Base-by-base conservation (phyloP, 345 rosid species). In the Lagerstroemia speciosa region DNA sequence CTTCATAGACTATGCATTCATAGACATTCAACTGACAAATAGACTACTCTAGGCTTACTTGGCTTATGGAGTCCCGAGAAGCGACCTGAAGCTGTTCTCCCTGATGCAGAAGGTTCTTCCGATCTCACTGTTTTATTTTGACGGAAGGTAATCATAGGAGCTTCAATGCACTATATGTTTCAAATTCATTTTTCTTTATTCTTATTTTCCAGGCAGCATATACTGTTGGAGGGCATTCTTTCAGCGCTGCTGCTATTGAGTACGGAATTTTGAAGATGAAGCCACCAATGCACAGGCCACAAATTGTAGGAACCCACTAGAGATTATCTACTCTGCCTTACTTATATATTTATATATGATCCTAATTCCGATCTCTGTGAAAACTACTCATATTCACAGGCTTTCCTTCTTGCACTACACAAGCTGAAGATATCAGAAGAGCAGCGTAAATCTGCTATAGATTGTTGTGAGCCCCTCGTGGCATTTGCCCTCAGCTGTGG, bases 61-160 rank as follows among this genome's bases (percentile, higher is more conserved):
- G 78, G 99, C 99, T 24, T 94, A 91, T 71, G 97, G 99, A 29
- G 93, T 94, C 70, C 97, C 99, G 6, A 85, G 83, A 81, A 89
- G 96, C 52, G 99, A 94, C 70, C 73, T 91, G 69, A 94, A 94
- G 83, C 83, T 91, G 74, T 89, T 94, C 82, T 87, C 97, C 32
- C 79, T 94, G 78, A 91, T 91, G 97, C 97, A 91, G 79, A 91
- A 91, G 99, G 99, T 94, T 71, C 22, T 41, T 41, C 10, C 8
- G 15, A 41, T 8, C 16, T 9, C 46, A 7, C 10, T 41, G 46
- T n/a, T 24, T 64, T 36, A 29, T 32, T 48, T 45, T 37, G 19
- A 11, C 12, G 53, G 27, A 30, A 22, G 17, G 27, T 67, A 30
- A 8, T 8, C 24, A 5, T 14, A 66, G 29, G 17, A 12, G n/a